Evolutionary conservation across 345 rosid species (phyloP), one percentile per base, ranked within the genome.

Genomic region (Mangifera indica): DNA sequence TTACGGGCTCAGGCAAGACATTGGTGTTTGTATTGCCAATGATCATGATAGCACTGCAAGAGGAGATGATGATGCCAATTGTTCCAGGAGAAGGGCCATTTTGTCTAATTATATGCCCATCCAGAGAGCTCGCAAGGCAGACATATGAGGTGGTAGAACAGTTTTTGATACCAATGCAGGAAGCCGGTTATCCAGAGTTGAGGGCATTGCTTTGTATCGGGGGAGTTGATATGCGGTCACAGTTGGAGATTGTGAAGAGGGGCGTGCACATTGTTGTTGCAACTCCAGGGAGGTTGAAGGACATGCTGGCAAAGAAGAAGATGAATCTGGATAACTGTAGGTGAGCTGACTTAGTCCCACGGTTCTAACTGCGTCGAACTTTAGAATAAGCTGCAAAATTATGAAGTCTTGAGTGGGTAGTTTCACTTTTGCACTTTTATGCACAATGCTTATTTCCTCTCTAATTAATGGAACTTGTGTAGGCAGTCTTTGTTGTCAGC

Each of bases 251-350:
- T 67, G 94, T 91, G 60, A 90, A 87, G 82, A 90, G 78, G 82
- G 97, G 94, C 62, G 97, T 93, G 48, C 98, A 88, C 61, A 90
- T 91, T 32, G 98, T 93, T 75, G 91, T 93, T 69, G 98, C 98
- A 7, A 93, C 98, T 46, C 98, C 97, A 34, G 97, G 97, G 66
- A 90, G 95, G 72, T 81, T 93, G 79, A 93, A 93, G 87, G 97
- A 93, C 76, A 86, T 93, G 97, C 89, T 91, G 17, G 93, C 97
- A 25, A 93, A 91, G 87, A 93, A 91, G 73, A 91, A 92, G 78
- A 92, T 90, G 98, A 93, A 52, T 81, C 78, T 92, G 69, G 97
- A 93, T 79, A 90, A 85, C 64, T 92, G 97, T 94, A 88, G 98
- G 98, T 91, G 71, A 22, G 44, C 65, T 46, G 10, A 26, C 24